A percentile compares a stretch with the other conserved stretches of the same genome.
Conservation (phyloP, 768 basidiomycete species). For the Leucosporidium scottii region DNA sequence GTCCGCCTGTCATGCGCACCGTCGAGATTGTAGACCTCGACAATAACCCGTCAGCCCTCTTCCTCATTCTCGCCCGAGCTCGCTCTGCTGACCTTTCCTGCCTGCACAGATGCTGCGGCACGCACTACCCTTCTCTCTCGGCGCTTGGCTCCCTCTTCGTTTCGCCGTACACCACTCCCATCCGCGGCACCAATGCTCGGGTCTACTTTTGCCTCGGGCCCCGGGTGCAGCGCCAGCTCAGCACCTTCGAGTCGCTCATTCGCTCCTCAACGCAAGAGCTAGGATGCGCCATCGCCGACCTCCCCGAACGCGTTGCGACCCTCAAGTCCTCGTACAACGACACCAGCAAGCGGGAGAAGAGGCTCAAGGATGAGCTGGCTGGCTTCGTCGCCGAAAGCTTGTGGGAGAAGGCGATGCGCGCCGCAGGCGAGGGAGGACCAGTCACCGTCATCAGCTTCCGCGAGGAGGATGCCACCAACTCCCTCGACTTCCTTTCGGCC, state of each 20-base stretch:
- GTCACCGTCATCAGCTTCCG: constrained; percentile 1
- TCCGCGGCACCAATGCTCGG: constrained; percentile 58
- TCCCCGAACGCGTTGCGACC: constrained; percentile 62
- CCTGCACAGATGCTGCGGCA: constrained; percentile 64
- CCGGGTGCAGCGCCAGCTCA: constrained; percentile 60
- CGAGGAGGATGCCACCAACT: constrained; percentile 36
- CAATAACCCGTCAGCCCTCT: constrained; percentile 60
- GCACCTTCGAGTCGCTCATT: constrained; percentile 54
- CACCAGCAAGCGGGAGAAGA: constrained; percentile 54
- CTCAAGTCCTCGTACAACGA: constrained; percentile 61
- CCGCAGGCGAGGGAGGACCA: background rate
- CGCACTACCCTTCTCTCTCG: constrained; percentile 67
- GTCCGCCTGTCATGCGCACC: constrained; percentile 53
- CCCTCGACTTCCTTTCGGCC: constrained; percentile 32
- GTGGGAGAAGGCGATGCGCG: constrained; percentile 4
- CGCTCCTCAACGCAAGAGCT: constrained; percentile 55
- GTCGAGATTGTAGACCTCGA: constrained; percentile 77
- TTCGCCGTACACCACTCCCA: constrained; percentile 60
- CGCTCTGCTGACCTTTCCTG: constrained; percentile 21
- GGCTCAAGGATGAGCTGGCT: constrained; percentile 56
- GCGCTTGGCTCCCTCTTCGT: constrained; percentile 54
- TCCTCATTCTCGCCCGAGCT: background rate
- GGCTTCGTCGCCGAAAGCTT: constrained; percentile 38
- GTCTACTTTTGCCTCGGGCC: constrained; percentile 77
- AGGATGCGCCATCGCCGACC: constrained; percentile 60